Base-by-base conservation (phyloP, 164 flowering plant species). In the Buxus sempervirens region DNA sequence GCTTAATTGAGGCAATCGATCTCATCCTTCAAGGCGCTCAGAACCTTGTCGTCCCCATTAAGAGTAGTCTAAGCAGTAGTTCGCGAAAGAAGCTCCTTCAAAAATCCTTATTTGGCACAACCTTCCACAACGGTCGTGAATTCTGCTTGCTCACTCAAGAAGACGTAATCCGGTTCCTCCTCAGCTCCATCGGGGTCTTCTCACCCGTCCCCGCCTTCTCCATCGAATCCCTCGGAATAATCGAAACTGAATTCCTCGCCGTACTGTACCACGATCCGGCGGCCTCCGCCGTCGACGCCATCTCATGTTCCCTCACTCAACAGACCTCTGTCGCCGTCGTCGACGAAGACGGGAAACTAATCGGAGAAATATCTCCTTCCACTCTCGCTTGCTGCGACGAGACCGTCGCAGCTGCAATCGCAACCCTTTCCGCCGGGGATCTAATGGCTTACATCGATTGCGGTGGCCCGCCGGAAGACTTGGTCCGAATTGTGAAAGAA, bases 81-180 rank as follows among this genome's bases (percentile, higher is more conserved):
- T 58, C 78, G 18, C 77, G 83, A 38, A 83, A 76, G 57, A 84
- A 74, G 67, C 78, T 72, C 14, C 71, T 64, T n/a, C 63, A 63
- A 21, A 77, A 78, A 41, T 54, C 75, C 8, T 56, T 76, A 13
- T 65, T 69, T 48, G 63, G 74, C 28, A 64, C 75, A n/a, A 71
- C 76, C 19, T 73, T 62, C 26, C 86, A 87, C 82, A 74, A 81
- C 22, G 86, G 90, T 69, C 80, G 62, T 12, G 91, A 88, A 62
- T 92, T 72, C 75, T 95, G 98, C 78, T 95, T 98, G 97, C 53
- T 95, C 8, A 88, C 98, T 0, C 94, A 85, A 61, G 98, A 90
- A 68, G 99, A 95, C 67, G 75, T 95, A 4, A 68, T 95, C 36
- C 69, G 90, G 0, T 95, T 77, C 81, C 81, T 95, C 42, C 89